phyloP scores from a whole-genome alignment of 1,284 basidiomycete genomes.

The Trametes versicolor region DNA sequence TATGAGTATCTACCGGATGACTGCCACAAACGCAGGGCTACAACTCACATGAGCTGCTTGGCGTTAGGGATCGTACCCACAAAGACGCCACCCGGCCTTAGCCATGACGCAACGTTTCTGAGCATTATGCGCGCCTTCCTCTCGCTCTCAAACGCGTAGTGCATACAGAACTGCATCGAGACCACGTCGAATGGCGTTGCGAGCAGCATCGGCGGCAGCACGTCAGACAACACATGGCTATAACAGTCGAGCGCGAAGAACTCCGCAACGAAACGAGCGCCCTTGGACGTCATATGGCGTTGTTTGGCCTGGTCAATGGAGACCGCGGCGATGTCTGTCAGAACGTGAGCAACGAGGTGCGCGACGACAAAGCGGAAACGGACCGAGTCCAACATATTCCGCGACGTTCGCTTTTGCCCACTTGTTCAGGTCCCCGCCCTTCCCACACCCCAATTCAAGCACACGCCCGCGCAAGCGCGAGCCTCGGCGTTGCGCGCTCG shows the following conservation, averaged over 20 bases:
- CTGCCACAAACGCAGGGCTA: background rate
- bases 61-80: slow-evolving; percentile 96
- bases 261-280: slow-evolving; percentile 72
- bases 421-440: slow-evolving; percentile 97
- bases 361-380: slow-evolving; percentile 38
- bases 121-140: slow-evolving; percentile 93
- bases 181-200: slow-evolving; percentile 88
- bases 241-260: slow-evolving; percentile 95
- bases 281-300: slow-evolving; percentile 62
- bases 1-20: slow-evolving; percentile 1
- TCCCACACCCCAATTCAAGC: slow-evolving; percentile 97
- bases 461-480: slow-evolving; percentile 69
- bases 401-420: slow-evolving; percentile 91
- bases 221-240: slow-evolving; percentile 72
- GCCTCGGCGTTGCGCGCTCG: slow-evolving; percentile 42
- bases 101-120: slow-evolving; percentile 85
- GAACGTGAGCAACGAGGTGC: slow-evolving; percentile 22
- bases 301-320: slow-evolving; percentile 91
- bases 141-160: slow-evolving; percentile 95
- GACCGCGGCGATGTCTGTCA: slow-evolving; percentile 87
- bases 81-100: slow-evolving; percentile 88
- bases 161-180: slow-evolving; percentile 99
- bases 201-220: slow-evolving; percentile 69
- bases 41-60: slow-evolving; percentile 77
- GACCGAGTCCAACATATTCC: slow-evolving; percentile 87